phyloP scores from a whole-genome alignment of 2,329 filamentous ascomycete species.

The Ophiostoma quercus region DNA sequence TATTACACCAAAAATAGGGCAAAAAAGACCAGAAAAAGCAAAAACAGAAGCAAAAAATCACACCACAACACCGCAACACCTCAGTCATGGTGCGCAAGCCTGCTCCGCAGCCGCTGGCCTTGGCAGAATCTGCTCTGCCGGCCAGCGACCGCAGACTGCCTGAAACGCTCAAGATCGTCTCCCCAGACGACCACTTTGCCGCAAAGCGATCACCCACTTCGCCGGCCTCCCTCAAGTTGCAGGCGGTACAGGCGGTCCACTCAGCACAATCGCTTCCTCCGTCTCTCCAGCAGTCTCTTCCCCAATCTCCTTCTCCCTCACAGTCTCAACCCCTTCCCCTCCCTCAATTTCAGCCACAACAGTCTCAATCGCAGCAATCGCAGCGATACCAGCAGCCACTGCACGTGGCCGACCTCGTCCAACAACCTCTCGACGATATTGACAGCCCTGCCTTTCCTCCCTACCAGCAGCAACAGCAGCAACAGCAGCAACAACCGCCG shows the following conservation, averaged over 20 bases:
- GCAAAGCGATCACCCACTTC: constrained; percentile 40
- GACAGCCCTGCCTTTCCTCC: constrained; percentile 30
- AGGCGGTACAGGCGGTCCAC: constrained; percentile 13
- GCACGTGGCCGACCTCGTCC: constrained; percentile 35
- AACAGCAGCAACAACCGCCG: constrained; percentile 25
- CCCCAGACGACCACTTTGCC: constrained; percentile 35
- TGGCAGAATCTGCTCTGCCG: constrained; percentile 40
- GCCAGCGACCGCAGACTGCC: constrained; percentile 35
- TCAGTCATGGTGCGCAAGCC: constrained; percentile 52
- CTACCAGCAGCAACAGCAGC: constrained; percentile 26
- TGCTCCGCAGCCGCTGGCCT: constrained; percentile 53
- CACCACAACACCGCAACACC: background rate
- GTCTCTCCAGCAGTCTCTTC: constrained; percentile 6
- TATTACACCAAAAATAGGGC: background rate
- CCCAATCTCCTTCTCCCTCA: constrained; percentile 42
- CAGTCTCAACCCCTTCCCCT: constrained; percentile 32
- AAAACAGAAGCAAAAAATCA: background rate
- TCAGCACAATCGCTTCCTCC: constrained; percentile 7
- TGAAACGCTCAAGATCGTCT: constrained; percentile 35
- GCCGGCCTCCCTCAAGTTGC: constrained; percentile 31
- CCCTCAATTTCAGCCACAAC: constrained; percentile 16
- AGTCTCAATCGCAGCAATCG: constrained; percentile 16
- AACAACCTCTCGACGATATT: constrained; percentile 30
- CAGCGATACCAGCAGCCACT: constrained; percentile 28
- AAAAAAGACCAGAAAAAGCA: background rate